These are phyloP conservation scores for Picea glauca DNA, from an alignment of 75 land plant genomes.

Conservation along the genomic window DNA sequence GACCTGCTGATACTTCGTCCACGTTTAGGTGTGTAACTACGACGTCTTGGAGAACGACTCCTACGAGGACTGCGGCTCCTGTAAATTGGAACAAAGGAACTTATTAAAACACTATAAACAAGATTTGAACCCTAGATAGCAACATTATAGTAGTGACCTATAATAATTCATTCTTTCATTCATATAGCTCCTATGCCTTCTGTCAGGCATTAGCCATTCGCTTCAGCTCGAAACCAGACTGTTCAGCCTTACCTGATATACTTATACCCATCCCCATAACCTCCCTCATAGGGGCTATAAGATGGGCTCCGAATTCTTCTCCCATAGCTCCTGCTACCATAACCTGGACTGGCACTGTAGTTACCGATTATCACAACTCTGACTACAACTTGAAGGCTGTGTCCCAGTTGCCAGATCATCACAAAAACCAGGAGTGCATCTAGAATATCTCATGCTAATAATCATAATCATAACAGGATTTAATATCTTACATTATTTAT, in stretches of 20 bases:
- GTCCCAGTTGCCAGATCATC: not conserved
- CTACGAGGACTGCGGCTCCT: conserved; percentile 12
- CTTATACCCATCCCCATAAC: conserved; percentile 5
- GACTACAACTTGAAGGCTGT: not conserved
- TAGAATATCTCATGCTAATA: conserved; percentile 6
- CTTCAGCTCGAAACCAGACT: not conserved
- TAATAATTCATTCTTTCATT: not conserved
- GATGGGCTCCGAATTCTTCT: conserved; percentile 4
- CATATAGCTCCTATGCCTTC: not conserved
- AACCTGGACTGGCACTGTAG: conserved; percentile 27
- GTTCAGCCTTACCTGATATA: conserved; percentile 7
- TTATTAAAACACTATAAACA: not conserved
- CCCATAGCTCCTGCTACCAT: conserved; percentile 4
- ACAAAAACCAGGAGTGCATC: conserved; percentile 1
- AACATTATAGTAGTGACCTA: not conserved
- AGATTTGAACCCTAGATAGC: too few relatives aligned
- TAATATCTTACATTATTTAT: conserved; percentile 10
- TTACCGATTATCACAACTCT: not conserved
- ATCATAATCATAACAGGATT: not conserved
- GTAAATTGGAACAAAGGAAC: not conserved
- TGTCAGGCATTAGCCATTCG: not conserved
- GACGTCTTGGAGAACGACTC: conserved; percentile 5
- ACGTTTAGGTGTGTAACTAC: conserved; percentile 7
- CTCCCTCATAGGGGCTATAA: not conserved
- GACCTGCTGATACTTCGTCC: conserved; percentile 12